phyloP scores from a whole-genome alignment of 139 green algal species.

The Volvox africanus region DNA sequence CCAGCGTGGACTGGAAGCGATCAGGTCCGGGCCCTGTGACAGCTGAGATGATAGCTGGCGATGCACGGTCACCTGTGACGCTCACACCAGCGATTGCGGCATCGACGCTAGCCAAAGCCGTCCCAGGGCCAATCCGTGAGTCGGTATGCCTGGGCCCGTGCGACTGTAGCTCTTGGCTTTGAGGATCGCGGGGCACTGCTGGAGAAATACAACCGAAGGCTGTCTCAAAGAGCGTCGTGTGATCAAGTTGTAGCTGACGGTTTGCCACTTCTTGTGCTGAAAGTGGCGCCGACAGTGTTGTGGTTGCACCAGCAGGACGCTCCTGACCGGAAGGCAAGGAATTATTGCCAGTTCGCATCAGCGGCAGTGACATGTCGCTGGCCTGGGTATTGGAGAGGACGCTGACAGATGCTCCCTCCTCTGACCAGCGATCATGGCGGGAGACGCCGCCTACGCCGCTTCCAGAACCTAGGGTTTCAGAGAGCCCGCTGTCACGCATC shows the following conservation, averaged over 20 bases:
- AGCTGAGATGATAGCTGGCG: no score
- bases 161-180: neutral
- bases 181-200: neutral
- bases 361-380: neutral
- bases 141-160: neutral
- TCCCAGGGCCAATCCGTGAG: neutral
- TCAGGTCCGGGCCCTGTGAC: neutral
- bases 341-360: neutral
- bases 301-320: neutral
- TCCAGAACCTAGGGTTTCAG: neutral
- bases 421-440: constrained; percentile 11
- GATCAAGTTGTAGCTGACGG: neutral
- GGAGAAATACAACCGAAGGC: neutral
- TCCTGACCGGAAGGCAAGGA: neutral
- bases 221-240: neutral
- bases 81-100: neutral
- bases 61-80: neutral
- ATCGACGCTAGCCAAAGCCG: neutral
- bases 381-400: neutral
- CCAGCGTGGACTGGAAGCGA: neutral
- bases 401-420: neutral
- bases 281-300: no score
- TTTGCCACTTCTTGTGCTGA: no score
- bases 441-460: neutral
- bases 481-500: neutral